Base-by-base conservation (phyloP, 257 asterid genomes). In the Schizonepeta tenuifolia region DNA sequence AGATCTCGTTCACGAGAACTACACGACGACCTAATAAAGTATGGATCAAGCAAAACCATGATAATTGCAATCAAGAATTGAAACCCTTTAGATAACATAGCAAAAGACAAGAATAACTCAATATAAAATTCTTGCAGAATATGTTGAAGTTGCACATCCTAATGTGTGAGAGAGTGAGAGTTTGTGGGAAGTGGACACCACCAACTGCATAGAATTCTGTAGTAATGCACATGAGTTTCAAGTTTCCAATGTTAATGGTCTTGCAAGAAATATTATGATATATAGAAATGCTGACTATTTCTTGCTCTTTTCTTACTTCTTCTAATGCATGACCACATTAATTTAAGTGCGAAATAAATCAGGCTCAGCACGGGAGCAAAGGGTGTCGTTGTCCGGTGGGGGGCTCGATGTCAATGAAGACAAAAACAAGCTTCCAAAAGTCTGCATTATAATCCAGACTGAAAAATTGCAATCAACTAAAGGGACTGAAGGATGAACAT, bases 331-430 rank as follows among this genome's bases (percentile, higher is more conserved):
- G 78, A 63, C 33, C 57, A 65, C 61, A 50, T 73, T 41, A 66
- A 14, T 67, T 36, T 56, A 68, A 14, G 76, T 62, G 59, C n/a
- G 28, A 66, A 73, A 65, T 31, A 61, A 69, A 64, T 51, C 38
- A 70, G 73, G 81, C 67, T 51, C 59, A 67, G 82, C 84, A 57
- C 73, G 74, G 75, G 60, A 49, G 51, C 63, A 72, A 65, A 75
- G 84, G 58, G 76, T 50, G 78, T 77, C 36, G 47, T 64, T 73
- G 72, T 63, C 57, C 40, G 59, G 86, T 78, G 87, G 78, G 90
- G 82, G 96, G 94, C 94, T 87, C 97, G 70, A 89, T 83, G 87
- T 47, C 44, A 53, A 72, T 77, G 78, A 81, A 77, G 72, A 78
- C 81, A 84, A 76, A 73, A 54, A 79, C 20, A 75, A 75, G 67